Percentiles rank a stretch among this genome's conserved stretches.
Evolutionary conservation across 169 alveolate species (phyloP).

Genomic region (Plasmodium cynomolgi): DNA sequence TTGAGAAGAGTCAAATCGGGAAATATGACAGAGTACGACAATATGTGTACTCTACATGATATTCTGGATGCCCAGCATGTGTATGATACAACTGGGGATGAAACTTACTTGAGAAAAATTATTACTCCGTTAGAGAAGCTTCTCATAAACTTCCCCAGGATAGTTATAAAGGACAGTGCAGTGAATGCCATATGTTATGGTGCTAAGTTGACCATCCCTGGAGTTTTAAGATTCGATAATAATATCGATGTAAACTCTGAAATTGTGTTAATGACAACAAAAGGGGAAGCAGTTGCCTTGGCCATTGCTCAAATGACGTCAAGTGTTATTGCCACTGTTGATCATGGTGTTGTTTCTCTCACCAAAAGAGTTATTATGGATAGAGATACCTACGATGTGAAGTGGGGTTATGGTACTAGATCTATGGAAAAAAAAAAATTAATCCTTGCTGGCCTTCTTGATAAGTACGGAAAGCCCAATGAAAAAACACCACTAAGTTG

Average conservation of each 20-base stretch:
- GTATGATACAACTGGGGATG: constrained; percentile 95
- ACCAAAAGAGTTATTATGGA: constrained; percentile 99
- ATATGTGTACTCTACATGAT: constrained; percentile 99
- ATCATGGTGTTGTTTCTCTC: constrained; percentile 99
- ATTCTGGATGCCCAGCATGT: constrained; percentile 97
- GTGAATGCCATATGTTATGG: constrained; percentile 99
- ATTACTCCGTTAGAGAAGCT: constrained; percentile 98
- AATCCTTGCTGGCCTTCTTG: constrained; percentile 96
- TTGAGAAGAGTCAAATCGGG: constrained; percentile 99
- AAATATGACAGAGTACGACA: constrained; percentile 95
- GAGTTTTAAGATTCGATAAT: constrained; percentile 98
- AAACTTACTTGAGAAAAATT: constrained; percentile 96
- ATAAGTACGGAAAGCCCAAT: constrained; percentile 95
- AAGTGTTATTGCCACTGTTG: constrained; percentile 98
- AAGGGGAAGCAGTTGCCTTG: constrained; percentile 99
- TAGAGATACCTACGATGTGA: constrained; percentile 98
- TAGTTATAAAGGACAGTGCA: constrained; percentile 99
- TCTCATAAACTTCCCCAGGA: constrained; percentile 95
- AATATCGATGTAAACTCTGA: constrained; percentile 96
- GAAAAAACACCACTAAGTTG: constrained; percentile 96
- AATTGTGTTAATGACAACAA: constrained; percentile 98
- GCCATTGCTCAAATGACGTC: constrained; percentile 99
- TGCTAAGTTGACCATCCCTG: constrained; percentile 99
- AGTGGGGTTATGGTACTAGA: constrained; percentile 99
- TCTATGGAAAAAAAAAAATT: constrained; percentile 98